Percentiles rank a stretch among this genome's conserved stretches.
Evolutionary conservation across 345 rosid genomes (phyloP).

Genomic region (Populus ilicifolia): DNA sequence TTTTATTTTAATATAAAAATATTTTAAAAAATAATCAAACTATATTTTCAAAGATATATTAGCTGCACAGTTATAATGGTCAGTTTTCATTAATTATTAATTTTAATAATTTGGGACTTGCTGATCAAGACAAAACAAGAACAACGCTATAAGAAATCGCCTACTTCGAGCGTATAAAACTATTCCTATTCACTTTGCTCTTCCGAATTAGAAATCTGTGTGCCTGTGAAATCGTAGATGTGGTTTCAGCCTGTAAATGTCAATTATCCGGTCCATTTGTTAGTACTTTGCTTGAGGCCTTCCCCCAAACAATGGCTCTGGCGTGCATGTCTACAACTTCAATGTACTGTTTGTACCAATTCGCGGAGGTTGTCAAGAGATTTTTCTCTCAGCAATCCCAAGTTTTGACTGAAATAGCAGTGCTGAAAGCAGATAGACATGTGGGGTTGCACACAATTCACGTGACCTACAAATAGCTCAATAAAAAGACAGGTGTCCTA

Average conservation of each 20-base stretch:
- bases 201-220: not conserved
- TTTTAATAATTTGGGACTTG: not conserved
- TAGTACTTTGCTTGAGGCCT: not conserved
- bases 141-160: too few relatives aligned
- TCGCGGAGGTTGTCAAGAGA: not conserved
- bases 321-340: too few relatives aligned
- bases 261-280: not conserved
- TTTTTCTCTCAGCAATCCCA: not conserved
- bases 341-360: not conserved
- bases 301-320: not conserved
- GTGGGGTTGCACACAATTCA: not conserved
- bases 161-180: not conserved
- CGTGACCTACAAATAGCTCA: not conserved
- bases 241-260: not conserved
- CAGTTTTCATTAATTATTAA: not conserved
- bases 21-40: too few relatives aligned
- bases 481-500: not conserved
- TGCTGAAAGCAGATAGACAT: not conserved
- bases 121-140: too few relatives aligned
- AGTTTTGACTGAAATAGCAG: not conserved
- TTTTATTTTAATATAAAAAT: too few relatives aligned
- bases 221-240: not conserved
- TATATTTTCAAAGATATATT: too few relatives aligned
- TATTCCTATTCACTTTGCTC: not conserved
- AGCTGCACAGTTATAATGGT: too few relatives aligned